Evolutionary conservation across 805 yeast species (phyloP), one percentile per base, ranked within the genome.

Genomic region (Tetrapisispora pingtungensis): DNA sequence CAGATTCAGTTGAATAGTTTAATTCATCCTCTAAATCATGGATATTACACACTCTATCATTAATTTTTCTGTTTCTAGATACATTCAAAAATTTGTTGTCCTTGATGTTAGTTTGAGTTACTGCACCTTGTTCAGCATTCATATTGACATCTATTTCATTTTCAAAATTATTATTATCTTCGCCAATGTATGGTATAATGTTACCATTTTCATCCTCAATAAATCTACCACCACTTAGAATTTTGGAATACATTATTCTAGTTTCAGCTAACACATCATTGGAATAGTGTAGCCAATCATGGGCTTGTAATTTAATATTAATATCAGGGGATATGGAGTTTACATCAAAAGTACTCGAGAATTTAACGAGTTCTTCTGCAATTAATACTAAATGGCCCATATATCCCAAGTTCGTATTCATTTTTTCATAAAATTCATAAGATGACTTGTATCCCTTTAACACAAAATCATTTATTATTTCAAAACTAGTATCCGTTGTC

Each of bases 291-390:
- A 48, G 41, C 65, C 65, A 60, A 31, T 56, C 57, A 17, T 50
- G 45, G 22, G 54, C 54, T 28, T 50, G 53, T 32, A 59, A 35
- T 10, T 51, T 49, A 2, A 42, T 42, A 42, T 49, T 55, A 4
- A 58, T 60, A 36, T 52, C 59, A n/a, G 58, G 56, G 4, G 65
- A 58, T 1, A 60, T 59, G 24, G 56, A 44, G 34, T 60, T 62
- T 1, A 55, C 58, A 45, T 61, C 59, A 39, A 58, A 71, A 2
- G 75, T 65, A 38, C 59, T 59, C 3, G 71, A 67, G 62, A 90
- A 90, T 61, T 90, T 90, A 40, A 88, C 96, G 44, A 90, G 87
- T 62, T 90, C 98, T 60, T 90, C 97, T 43, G 96, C 88, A 43
- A 90, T 85, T 43, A 90, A 69, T 6, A 95, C 87, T 51, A 90